Evolutionary conservation across 139 green algal genomes (phyloP).

Genomic region (Picochlorum sp.): DNA sequence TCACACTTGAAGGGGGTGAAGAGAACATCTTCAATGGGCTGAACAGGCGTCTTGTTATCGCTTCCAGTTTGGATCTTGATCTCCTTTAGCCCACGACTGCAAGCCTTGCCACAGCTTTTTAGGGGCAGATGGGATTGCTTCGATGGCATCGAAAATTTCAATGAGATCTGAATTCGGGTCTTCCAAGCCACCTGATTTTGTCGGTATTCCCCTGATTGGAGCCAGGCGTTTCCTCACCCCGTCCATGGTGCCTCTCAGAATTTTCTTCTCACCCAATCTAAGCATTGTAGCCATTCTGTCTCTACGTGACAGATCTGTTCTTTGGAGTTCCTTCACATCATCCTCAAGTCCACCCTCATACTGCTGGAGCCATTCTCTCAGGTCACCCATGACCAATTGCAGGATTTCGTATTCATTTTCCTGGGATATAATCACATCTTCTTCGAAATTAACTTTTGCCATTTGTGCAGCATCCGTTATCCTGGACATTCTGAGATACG

Average conservation of each 20-base stretch:
- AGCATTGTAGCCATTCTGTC: conserved; percentile 53
- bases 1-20: not conserved
- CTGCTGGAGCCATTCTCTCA: conserved; percentile 44
- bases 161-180: conserved; percentile 86
- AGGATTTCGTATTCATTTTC: conserved; percentile 97
- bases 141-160: conserved; percentile 88
- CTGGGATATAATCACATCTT: conserved; percentile 67
- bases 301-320: conserved; percentile 18
- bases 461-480: conserved; percentile 58
- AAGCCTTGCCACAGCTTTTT: conserved; percentile 39
- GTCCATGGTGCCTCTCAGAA: conserved; percentile 64
- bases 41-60: not conserved
- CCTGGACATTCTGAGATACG: conserved; percentile 78
- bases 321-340: conserved; percentile 70
- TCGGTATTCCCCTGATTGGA: conserved; percentile 93
- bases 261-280: conserved; percentile 59
- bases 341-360: conserved; percentile 54
- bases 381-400: conserved; percentile 85
- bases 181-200: conserved; percentile 65
- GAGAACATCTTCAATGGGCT: not conserved
- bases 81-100: conserved; percentile 13
- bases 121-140: conserved; percentile 62
- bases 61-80: conserved; percentile 26
- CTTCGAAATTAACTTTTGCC: conserved; percentile 79
- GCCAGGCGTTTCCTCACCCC: conserved; percentile 70